Base-by-base conservation (phyloP, 2,329 filamentous ascomycete species). In the Aulographum hederae region DNA sequence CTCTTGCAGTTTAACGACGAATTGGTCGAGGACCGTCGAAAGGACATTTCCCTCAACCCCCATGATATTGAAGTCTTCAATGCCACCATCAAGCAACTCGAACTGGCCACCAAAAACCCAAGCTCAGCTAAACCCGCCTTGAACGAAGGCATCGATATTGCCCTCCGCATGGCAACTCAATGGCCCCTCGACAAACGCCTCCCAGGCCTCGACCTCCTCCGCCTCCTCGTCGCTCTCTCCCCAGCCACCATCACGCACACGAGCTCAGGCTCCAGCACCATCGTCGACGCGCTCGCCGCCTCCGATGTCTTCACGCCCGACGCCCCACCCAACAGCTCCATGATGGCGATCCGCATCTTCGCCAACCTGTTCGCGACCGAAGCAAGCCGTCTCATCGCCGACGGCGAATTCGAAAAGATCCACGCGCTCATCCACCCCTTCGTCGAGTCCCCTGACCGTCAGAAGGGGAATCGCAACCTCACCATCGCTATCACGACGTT, bases 111-210 rank as follows among this genome's bases (percentile, higher is more conserved):
- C 3, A 8, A 51, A 36, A 46, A 44, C n/a, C 37, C 47, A 19
- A 20, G 21, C 4, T 39, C 40, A 10, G 45, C 51, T 32, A 38
- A 39, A 28, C 18, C 45, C 43, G 30, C 51, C 46, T 4, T 46
- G 44, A 21, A 30, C 42, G 11, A 36, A 44, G 66, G 71, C 1
- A 52, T 86, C 3, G 60, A 72, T 15, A 56, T 82, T 0, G 60
- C 84, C 4, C 57, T 82, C 35, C 80, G 74, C 44, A 66, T 91
- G 32, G 69, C 73, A 13, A 81, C 78, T 0, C 53, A 63, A 19
- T 98, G 89, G 89, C 78, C 85, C 2, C 73, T 77, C 32, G 63
- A 73, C 10, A 78, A 81, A 41, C 75, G 84, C 28, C 65, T 98
- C 0, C 79, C 89, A 1, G 80, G 74, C 10, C 67, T 98, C 1